phyloP scores from a whole-genome alignment of 768 basidiomycete species.

The Leucocoprinus sp. region DNA sequence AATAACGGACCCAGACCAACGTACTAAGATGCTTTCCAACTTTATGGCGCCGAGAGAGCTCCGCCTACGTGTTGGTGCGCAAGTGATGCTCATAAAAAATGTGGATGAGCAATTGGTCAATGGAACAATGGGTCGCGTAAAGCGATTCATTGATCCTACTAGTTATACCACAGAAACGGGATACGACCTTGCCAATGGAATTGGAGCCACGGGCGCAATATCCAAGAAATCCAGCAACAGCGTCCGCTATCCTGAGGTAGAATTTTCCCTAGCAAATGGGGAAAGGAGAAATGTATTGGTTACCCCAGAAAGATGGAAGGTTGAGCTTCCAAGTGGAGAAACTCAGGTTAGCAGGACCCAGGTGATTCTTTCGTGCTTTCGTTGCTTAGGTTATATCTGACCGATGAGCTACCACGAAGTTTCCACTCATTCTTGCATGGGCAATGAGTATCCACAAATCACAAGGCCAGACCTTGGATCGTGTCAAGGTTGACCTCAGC shows the following conservation, averaged over 20 bases:
- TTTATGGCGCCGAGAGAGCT: constrained; percentile 81
- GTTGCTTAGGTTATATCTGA: background rate
- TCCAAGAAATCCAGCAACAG: constrained; percentile 20
- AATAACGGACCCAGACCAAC: constrained; percentile 43
- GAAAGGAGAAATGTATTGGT: constrained; percentile 48
- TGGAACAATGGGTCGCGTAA: constrained; percentile 83
- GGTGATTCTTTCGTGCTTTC: constrained; percentile 33
- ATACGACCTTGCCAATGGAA: constrained; percentile 18
- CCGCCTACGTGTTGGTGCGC: constrained; percentile 68
- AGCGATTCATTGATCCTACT: constrained; percentile 58
- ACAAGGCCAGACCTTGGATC: constrained; percentile 92
- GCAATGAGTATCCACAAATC: constrained; percentile 99
- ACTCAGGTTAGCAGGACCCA: constrained; percentile 73
- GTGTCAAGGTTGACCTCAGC: constrained; percentile 89
- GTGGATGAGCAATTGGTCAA: constrained; percentile 87
- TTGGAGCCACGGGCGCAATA: constrained; percentile 19
- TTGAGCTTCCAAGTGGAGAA: constrained; percentile 82
- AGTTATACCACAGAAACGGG: constrained; percentile 28
- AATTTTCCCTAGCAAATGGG: constrained; percentile 60
- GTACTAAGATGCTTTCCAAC: constrained; percentile 76
- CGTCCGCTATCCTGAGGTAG: constrained; percentile 59
- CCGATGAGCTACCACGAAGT: constrained; percentile 29
- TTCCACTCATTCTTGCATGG: constrained; percentile 89
- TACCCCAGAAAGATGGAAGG: constrained; percentile 72
- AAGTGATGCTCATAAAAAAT: constrained; percentile 97